A percentile compares a stretch with the other conserved stretches of the same genome.
phyloP scores from a whole-genome alignment of 768 basidiomycete species.

The Scleroderma citrinum region DNA sequence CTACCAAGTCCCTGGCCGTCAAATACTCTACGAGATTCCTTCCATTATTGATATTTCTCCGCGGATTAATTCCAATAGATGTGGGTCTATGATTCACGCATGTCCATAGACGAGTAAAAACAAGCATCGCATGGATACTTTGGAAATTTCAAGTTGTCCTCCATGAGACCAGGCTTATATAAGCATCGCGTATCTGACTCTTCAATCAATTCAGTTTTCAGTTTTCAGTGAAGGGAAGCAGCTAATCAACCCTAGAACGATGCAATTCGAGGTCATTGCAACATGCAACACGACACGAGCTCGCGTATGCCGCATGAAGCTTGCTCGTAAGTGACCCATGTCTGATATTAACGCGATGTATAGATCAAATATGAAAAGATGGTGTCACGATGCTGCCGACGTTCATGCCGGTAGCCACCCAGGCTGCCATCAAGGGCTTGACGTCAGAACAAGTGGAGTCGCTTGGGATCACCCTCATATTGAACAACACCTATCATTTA shows the following conservation, averaged over 20 bases:
- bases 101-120: slow-evolving; percentile 13
- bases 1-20: slow-evolving; percentile 26
- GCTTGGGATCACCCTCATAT: slow-evolving; percentile 73
- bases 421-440: slow-evolving; percentile 89
- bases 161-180: too few relatives aligned
- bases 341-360: neutral
- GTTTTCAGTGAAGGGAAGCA: too few relatives aligned
- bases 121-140: slow-evolving; percentile 13
- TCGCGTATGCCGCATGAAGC: slow-evolving; percentile 78
- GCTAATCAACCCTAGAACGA: too few relatives aligned
- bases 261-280: slow-evolving; percentile 82
- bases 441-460: slow-evolving; percentile 80
- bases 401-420: slow-evolving; percentile 93
- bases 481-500: slow-evolving; percentile 90
- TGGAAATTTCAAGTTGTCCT: neutral
- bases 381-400: slow-evolving; percentile 80
- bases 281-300: slow-evolving; percentile 78
- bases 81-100: neutral
- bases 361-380: slow-evolving; percentile 38
- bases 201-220: too few relatives aligned
- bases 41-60: slow-evolving; percentile 14
- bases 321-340: slow-evolving; percentile 52
- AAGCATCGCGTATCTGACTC: too few relatives aligned
- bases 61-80: neutral
- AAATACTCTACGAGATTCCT: slow-evolving; percentile 30